Percentiles rank a stretch among this genome's conserved stretches.
Conservation (phyloP, 108 stramenopile genomes). For the Discostella stelligeroides region DNA sequence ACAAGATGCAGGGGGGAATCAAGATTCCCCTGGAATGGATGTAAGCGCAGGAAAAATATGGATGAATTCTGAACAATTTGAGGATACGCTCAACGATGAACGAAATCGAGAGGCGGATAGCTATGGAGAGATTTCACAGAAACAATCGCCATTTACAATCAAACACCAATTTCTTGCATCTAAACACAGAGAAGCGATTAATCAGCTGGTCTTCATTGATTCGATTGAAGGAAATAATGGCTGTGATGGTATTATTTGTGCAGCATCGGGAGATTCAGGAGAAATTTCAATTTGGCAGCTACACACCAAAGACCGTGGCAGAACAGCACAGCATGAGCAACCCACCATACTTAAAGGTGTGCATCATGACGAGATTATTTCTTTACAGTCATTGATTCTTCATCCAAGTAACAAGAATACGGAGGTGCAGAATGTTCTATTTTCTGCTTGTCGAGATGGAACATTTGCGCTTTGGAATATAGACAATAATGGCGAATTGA, state of each 20-base stretch:
- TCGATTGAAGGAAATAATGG: slow-evolving; percentile 13
- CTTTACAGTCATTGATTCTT: slow-evolving; percentile 41
- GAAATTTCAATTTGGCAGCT: slow-evolving; percentile 43
- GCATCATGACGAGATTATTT: slow-evolving; percentile 47
- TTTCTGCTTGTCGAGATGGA: slow-evolving; percentile 60
- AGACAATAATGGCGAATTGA: slow-evolving; percentile 45
- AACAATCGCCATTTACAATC: slow-evolving; percentile 41
- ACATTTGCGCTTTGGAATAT: slow-evolving; percentile 62
- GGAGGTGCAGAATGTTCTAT: slow-evolving; percentile 46
- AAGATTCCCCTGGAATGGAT: slow-evolving; percentile 3
- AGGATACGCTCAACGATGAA: slow-evolving; percentile 13
- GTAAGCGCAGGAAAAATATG: slow-evolving; percentile 25
- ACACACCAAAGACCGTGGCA: neutral
- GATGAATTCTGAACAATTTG: slow-evolving; percentile 16
- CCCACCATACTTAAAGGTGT: slow-evolving; percentile 22
- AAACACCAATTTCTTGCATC: slow-evolving; percentile 46
- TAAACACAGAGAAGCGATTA: slow-evolving; percentile 31
- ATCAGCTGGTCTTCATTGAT: slow-evolving; percentile 44
- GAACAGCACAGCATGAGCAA: slow-evolving; percentile 5
- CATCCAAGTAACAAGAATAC: slow-evolving; percentile 15
- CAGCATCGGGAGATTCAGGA: slow-evolving; percentile 37
- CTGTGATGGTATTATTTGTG: slow-evolving; percentile 29
- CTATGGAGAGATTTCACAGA: neutral
- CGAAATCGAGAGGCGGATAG: neutral
- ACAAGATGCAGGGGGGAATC: neutral